Evolutionary conservation across 2,329 filamentous ascomycete genomes (phyloP).

Genomic region (Trichoderma sp.): DNA sequence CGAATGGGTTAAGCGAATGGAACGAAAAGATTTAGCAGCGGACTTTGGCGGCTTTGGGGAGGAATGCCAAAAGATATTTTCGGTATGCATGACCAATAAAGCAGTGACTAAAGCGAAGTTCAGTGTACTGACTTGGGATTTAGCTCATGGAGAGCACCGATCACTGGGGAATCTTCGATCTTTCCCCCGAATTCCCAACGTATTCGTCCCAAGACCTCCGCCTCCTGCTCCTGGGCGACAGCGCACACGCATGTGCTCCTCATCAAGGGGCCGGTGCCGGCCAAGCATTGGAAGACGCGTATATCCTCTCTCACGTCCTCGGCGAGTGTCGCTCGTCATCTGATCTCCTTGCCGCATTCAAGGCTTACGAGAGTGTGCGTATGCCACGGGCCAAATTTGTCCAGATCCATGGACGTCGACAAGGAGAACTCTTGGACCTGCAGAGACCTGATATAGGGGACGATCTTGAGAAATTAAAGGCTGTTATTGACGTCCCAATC

Average conservation of each 20-base stretch:
- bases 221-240: slow-evolving; percentile 45
- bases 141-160: slow-evolving; percentile 20
- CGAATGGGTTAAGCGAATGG: slow-evolving; percentile 12
- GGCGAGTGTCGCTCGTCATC: background rate
- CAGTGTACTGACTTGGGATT: background rate
- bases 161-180: slow-evolving; percentile 24
- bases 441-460: slow-evolving; percentile 9
- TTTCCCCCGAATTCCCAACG: slow-evolving; percentile 17
- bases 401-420: slow-evolving; percentile 20
- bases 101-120: background rate
- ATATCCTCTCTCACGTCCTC: slow-evolving; percentile 25
- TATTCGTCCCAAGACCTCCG: slow-evolving; percentile 27
- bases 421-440: slow-evolving; percentile 20
- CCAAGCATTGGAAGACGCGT: slow-evolving; percentile 40
- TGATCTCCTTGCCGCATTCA: slow-evolving; percentile 18
- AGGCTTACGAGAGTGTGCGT: slow-evolving; percentile 21
- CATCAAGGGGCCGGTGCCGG: slow-evolving; percentile 44
- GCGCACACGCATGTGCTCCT: slow-evolving; percentile 49
- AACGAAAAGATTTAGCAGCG: background rate
- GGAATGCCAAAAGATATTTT: slow-evolving; percentile 14
- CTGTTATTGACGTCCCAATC: slow-evolving; percentile 5
- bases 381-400: slow-evolving; percentile 22
- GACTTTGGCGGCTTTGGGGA: slow-evolving; percentile 3
- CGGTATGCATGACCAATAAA: background rate
- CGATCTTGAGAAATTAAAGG: slow-evolving; percentile 19